Evolutionary conservation across 805 yeast genomes (phyloP), one percentile per base, ranked within the genome.

Genomic region (Yarrowia yakushimensis): DNA sequence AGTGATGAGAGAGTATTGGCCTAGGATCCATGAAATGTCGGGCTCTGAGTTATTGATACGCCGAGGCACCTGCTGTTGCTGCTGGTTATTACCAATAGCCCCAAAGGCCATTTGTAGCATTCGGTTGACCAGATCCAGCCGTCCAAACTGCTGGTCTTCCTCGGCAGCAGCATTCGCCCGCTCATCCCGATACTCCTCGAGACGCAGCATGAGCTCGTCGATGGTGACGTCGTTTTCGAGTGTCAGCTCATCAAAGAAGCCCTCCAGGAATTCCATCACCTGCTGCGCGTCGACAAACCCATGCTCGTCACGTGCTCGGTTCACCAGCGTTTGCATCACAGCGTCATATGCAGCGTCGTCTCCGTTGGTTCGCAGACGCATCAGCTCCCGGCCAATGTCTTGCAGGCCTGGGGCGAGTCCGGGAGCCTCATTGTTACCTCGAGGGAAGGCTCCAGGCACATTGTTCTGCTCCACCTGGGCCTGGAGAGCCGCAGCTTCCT

Each of bases 321-420:
- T 33, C 17, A 52, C 59, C 13, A 52, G 25, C 2, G 59, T 36
- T 11, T 25, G 31, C 59, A 52, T 30, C 23, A 52, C 59, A 13
- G 59, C 59, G n/a, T 52, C 59, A 17, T 52, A 52, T 12, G 59
- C 59, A 20, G 59, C 59, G 18, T 52, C 59, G 37, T 52, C 59
- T 17, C 59, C 59, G 17, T 52, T 36, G 17, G 59, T 36, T 36
- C 59, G 59, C 7, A 52, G 59, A n/a, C 43, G 59, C 43, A 52
- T 17, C 34, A 52, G 43, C 33, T 52, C 59, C 15, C 59, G 59
- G 23, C 48, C 48, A 20, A 55, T 55, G 17, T 37, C 48, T 17
- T 55, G 36, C 10, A 55, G 61, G 5, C 37, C 48, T 1, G 48
- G 48, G n/a, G 48, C 39, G 2, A 36, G 23, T 4, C 60, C 60